Evolutionary conservation across 345 rosid genomes (phyloP).

Genomic region (Hirschfeldia incana): DNA sequence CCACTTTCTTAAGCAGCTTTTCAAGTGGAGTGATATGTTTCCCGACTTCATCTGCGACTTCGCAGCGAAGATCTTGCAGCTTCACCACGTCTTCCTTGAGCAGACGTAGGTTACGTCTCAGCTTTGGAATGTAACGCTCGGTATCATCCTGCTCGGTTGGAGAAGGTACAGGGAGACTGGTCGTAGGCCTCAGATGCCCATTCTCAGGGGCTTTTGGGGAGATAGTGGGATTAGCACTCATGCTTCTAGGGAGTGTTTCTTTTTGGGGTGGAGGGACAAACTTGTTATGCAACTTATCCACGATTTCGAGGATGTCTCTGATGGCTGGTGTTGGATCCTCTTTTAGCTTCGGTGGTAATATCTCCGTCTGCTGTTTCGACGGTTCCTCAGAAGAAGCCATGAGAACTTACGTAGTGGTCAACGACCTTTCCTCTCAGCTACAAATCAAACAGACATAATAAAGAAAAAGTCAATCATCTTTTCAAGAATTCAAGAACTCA

Average conservation of each 20-base stretch:
- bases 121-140: neutral
- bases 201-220: neutral
- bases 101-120: neutral
- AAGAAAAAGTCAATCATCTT: neutral
- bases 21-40: neutral
- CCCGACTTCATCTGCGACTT: neutral
- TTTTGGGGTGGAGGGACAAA: neutral
- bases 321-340: neutral
- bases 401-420: neutral
- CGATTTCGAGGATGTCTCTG: neutral
- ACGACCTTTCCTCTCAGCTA: neutral
- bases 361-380: neutral
- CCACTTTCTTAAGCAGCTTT: neutral
- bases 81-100: neutral
- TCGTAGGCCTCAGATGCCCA: neutral
- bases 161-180: neutral
- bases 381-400: neutral
- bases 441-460: neutral
- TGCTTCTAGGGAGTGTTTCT: neutral
- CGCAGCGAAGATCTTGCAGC: neutral
- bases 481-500: neutral
- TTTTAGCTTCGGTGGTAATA: neutral
- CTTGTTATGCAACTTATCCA: neutral
- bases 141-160: neutral
- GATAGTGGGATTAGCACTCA: neutral